Evolutionary conservation across 192 early-diverging fungal species (phyloP), one percentile per base, ranked within the genome.

Genomic region (Backusella australiensis): DNA sequence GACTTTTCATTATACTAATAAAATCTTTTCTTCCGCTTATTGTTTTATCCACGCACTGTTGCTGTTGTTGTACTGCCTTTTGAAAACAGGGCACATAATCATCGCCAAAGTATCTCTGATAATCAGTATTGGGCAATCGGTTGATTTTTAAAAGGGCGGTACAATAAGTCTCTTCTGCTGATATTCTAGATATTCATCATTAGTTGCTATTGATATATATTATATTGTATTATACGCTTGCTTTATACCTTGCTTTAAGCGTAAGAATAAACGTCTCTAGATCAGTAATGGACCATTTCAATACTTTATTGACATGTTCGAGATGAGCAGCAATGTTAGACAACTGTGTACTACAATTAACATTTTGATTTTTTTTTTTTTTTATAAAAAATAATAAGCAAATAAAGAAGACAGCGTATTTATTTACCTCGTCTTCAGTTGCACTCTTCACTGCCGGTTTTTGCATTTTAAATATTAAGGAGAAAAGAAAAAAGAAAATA

Each of bases 271-370:
- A 67, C 1, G 32, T 14, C 17, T 75, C 74, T 42, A 75, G 46
- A 34, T 75, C 74, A 46, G 21, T 19, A 8, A 75, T 75, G 32
- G 23, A 67, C 65, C 59, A 67, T 67, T 75, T 75, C 21, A 75
- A 44, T 23, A 67, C 59, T 67, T 67, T 75, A 75, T 67, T 75
- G 38, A 75, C 65, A 75, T 75, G 63, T 34, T 67, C 65, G 17
- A 46, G 39, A 19, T 75, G 74, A 29, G 65, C 12, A 46, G 41
- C 63, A 46, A 75, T 52, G 63, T 42, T 67, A n/a, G 59, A 21
- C 41, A 67, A 23, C 74, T 75, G 41, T 29, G 56, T 74, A 39
- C 34, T 63, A 36, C 59, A 3, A 35, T 72, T 72, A 53, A 34
- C 4, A 49, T 32, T 52, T 49, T 9, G 19, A 32, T 15, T 17